A percentile compares a stretch with the other conserved stretches of the same genome.
phyloP scores from a whole-genome alignment of 1,284 basidiomycete genomes.

The Violaceomyces palustris region DNA sequence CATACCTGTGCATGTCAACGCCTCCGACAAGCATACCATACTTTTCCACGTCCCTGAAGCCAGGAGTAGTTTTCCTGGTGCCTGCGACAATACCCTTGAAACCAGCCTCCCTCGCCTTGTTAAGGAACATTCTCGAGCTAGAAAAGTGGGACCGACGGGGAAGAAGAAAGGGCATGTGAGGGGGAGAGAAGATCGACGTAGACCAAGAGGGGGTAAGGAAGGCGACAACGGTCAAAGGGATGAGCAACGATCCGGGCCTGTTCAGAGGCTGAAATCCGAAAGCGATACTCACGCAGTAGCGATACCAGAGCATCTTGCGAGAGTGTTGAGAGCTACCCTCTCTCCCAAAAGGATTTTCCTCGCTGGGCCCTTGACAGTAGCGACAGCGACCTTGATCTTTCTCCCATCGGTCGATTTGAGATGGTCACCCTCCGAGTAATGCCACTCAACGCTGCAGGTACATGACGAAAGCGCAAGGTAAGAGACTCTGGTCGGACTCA shows the following conservation, averaged over 20 bases:
- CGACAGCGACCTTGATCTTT: slow-evolving; percentile 66
- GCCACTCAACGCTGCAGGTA: slow-evolving; percentile 77
- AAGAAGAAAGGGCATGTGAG: no score
- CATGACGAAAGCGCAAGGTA: no score
- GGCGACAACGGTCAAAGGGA: background rate
- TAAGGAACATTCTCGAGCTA: slow-evolving; percentile 74
- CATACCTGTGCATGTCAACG: slow-evolving; percentile 92
- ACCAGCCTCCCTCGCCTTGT: slow-evolving; percentile 72
- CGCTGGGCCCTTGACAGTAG: slow-evolving; percentile 83
- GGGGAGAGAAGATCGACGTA: background rate
- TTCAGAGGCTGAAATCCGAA: no score
- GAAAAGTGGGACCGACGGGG: no score
- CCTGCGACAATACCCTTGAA: slow-evolving; percentile 88
- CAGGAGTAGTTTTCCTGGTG: slow-evolving; percentile 97
- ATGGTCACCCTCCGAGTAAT: slow-evolving; percentile 73
- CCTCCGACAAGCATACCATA: slow-evolving; percentile 98
- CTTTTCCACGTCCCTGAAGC: slow-evolving; percentile 91
- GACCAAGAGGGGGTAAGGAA: background rate
- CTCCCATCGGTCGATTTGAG: slow-evolving; percentile 38
- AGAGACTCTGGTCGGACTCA: background rate
- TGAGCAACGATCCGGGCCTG: no score
- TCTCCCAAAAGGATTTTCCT: slow-evolving; percentile 87
- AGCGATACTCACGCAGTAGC: slow-evolving; percentile 70
- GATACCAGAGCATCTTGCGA: slow-evolving; percentile 93
- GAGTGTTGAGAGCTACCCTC: slow-evolving; percentile 84